Conservation (phyloP, 176 grass and related monocot species). For the Paspalum vaginatum region DNA sequence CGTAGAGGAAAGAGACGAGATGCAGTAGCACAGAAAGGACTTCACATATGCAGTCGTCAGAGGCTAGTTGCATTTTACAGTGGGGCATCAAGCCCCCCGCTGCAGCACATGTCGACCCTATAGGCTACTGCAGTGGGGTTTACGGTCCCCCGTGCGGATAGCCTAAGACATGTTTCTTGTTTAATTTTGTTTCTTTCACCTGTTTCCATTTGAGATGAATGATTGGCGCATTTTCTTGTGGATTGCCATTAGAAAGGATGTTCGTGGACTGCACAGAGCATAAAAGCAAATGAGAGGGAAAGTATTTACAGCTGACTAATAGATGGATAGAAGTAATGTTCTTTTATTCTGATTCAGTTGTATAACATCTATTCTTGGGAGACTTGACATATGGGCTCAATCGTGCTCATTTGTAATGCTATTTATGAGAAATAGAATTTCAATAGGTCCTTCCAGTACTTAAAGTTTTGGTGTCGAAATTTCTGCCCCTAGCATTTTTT, state of each 20-base stretch:
- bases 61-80: no score
- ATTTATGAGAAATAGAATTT: conserved; percentile 12
- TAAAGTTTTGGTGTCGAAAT: not conserved
- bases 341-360: not conserved
- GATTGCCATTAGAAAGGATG: not conserved
- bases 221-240: not conserved
- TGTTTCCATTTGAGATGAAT: not conserved
- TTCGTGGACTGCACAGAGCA: not conserved
- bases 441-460: not conserved
- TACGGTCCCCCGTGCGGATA: no score
- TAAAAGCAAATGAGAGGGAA: not conserved
- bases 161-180: not conserved
- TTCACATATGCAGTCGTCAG: no score
- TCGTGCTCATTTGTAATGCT: not conserved
- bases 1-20: no score
- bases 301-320: not conserved
- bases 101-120: no score
- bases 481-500: not conserved
- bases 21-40: no score
- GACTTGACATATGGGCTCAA: not conserved
- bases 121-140: no score
- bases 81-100: no score
- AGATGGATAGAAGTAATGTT: not conserved
- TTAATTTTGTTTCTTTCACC: not conserved
- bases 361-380: not conserved